Conservation (phyloP, 768 basidiomycete genomes). For the Tricholoma bakamatsutake region DNA sequence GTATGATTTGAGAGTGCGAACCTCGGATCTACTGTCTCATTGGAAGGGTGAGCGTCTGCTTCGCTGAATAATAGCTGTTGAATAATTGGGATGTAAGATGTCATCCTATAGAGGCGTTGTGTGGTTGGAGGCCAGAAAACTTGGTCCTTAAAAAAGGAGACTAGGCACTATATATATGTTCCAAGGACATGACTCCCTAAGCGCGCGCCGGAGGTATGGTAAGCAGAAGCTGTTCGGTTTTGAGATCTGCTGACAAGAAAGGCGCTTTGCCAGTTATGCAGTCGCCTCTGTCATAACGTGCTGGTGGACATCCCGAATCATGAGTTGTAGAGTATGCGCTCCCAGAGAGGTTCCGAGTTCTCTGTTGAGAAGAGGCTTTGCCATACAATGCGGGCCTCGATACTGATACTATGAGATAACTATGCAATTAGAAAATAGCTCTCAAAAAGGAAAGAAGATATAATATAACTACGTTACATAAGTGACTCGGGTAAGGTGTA, state of each 20-base stretch:
- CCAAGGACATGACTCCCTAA: not conserved
- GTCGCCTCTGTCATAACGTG: too few species aligned
- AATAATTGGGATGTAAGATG: constrained; percentile 3
- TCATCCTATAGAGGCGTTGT: not conserved
- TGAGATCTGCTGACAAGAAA: not conserved
- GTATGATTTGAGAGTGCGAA: not conserved
- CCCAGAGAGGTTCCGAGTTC: too few species aligned
- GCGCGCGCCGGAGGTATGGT: not conserved
- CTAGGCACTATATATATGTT: not conserved
- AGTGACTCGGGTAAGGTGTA: too few species aligned
- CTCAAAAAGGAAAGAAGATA: too few species aligned
- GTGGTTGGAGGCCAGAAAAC: not conserved
- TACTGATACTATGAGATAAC: too few species aligned
- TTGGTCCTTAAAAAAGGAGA: not conserved
- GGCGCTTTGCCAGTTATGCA: too few species aligned
- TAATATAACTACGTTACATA: too few species aligned
- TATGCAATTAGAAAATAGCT: too few species aligned
- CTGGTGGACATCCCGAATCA: too few species aligned
- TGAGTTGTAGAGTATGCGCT: too few species aligned
- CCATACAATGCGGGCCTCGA: too few species aligned
- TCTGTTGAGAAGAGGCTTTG: too few species aligned
- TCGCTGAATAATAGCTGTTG: constrained; percentile 6
- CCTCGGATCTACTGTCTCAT: not conserved
- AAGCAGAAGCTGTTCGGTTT: not conserved
- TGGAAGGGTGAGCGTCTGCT: not conserved